Evolutionary conservation across 139 green algal species (phyloP).

Genomic region (Prasinococcaceae sp.): DNA sequence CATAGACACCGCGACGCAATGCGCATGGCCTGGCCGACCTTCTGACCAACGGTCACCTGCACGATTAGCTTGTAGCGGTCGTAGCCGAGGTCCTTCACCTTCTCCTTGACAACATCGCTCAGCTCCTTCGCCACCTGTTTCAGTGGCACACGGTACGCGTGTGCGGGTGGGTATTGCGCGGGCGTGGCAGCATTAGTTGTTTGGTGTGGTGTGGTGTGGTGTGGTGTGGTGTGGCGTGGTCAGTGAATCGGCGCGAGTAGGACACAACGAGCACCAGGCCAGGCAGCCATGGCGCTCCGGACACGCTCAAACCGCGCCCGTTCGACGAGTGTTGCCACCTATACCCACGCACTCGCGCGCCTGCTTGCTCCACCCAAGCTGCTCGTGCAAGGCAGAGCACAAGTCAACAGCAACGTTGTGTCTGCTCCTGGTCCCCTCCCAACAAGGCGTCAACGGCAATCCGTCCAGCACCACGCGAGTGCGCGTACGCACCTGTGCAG

Average conservation of each 20-base stretch:
- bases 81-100: slow-evolving; percentile 67
- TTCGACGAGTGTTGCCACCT: too few species aligned
- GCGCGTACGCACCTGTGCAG: too few species aligned
- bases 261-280: not conserved
- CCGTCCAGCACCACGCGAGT: too few species aligned
- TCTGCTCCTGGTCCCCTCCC: too few species aligned
- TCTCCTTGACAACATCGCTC: slow-evolving; percentile 44
- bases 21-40: slow-evolving; percentile 59
- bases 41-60: slow-evolving; percentile 56
- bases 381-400: too few species aligned
- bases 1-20: slow-evolving; percentile 70
- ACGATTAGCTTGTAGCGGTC: slow-evolving; percentile 69
- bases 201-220: slow-evolving; percentile 30
- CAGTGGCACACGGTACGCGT: not conserved
- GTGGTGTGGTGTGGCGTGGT: slow-evolving; percentile 30
- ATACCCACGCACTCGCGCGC: too few species aligned
- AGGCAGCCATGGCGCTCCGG: too few species aligned
- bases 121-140: slow-evolving; percentile 44
- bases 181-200: not conserved
- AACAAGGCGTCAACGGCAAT: too few species aligned
- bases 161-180: not conserved
- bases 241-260: too few species aligned
- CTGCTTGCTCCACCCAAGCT: too few species aligned
- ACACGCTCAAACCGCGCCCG: too few species aligned
- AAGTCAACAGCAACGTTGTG: too few species aligned